These are phyloP conservation scores for Saccharomyces uvarum DNA, from an alignment of 1,139 yeast species.

Conservation along the genomic window DNA sequence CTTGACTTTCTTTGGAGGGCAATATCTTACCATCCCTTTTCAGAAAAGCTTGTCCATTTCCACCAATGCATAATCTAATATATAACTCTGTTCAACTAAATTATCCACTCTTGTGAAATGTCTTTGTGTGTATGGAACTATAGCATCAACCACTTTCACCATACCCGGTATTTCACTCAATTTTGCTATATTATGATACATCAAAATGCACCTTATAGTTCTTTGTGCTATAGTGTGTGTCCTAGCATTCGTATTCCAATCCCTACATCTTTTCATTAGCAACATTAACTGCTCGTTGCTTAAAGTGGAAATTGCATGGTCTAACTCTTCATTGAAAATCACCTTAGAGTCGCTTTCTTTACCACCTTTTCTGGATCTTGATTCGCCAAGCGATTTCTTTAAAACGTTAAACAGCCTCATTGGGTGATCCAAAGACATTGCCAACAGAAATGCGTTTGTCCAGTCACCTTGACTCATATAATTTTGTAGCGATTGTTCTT, in stretches of 20 bases:
- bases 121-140: conserved; percentile 81
- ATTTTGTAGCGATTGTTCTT: conserved; percentile 78
- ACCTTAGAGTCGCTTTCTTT: conserved; percentile 39
- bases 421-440: conserved; percentile 79
- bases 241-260: conserved; percentile 89
- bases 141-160: conserved; percentile 59
- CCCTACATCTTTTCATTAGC: conserved; percentile 69
- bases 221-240: conserved; percentile 76
- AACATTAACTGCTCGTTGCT: conserved; percentile 51
- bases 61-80: conserved; percentile 75
- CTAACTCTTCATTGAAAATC: conserved; percentile 49
- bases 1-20: neutral
- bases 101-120: conserved; percentile 72
- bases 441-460: conserved; percentile 81
- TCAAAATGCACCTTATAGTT: conserved; percentile 56
- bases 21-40: neutral
- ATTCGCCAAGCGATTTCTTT: conserved; percentile 40
- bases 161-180: conserved; percentile 61
- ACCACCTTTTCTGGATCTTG: neutral
- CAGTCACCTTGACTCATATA: conserved; percentile 66
- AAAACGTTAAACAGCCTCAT: conserved; percentile 71
- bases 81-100: conserved; percentile 73
- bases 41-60: conserved; percentile 52
- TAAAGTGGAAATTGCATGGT: conserved; percentile 52
- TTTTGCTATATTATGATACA: conserved; percentile 45